phyloP scores from a whole-genome alignment of 208 protist genomes.

The Acanthamoeba royreba region DNA sequence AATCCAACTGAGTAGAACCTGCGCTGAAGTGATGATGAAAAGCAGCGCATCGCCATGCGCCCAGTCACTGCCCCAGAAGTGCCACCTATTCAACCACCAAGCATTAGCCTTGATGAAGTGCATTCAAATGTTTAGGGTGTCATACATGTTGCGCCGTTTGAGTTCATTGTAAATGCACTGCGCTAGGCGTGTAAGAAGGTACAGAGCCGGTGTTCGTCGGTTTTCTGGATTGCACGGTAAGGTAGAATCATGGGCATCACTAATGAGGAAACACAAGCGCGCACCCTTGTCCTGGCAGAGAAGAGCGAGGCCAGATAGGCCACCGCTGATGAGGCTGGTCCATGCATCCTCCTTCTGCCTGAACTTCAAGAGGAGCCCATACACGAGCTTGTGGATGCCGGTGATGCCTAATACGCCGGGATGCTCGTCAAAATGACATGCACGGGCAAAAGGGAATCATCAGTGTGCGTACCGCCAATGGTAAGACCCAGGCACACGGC shows the following conservation, averaged over 20 bases:
- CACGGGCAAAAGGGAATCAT: background rate
- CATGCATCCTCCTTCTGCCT: background rate
- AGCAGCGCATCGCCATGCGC: background rate
- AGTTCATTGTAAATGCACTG: conserved; percentile 14
- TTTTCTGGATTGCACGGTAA: background rate
- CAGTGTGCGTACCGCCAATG: background rate
- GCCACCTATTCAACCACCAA: background rate
- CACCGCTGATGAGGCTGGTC: background rate
- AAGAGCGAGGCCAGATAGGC: background rate
- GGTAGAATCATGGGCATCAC: too few species aligned
- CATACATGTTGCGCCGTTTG: background rate
- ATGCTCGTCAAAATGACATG: too few species aligned
- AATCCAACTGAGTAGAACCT: too few species aligned
- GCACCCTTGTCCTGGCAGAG: background rate
- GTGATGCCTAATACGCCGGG: background rate
- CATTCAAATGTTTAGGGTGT: background rate
- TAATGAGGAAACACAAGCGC: too few species aligned
- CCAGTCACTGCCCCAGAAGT: background rate
- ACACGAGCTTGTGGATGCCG: background rate
- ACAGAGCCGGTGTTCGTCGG: background rate
- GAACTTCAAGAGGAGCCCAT: background rate
- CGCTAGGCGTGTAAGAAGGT: background rate
- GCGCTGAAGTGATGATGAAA: background rate
- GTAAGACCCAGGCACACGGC: background rate
- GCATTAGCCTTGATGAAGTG: background rate